Evolutionary conservation across 2,329 filamentous ascomycete species (phyloP).

Genomic region (Monosporascus sp.): DNA sequence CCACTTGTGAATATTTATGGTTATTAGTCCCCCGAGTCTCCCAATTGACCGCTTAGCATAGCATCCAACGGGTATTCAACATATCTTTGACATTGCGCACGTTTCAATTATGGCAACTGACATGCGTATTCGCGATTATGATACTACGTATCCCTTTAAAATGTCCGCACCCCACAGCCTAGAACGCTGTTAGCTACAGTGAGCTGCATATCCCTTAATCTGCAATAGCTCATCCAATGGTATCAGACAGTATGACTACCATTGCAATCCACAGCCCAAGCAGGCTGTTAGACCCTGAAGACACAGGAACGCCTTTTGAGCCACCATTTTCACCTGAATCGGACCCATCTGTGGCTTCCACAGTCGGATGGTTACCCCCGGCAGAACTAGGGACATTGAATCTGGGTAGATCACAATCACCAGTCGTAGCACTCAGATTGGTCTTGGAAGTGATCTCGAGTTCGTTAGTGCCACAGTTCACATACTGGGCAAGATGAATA

Average conservation of each 20-base stretch:
- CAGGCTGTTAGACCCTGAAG: background rate
- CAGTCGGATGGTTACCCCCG: background rate
- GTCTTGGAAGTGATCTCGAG: conserved; percentile 30
- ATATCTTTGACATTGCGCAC: no score
- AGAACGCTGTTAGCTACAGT: no score
- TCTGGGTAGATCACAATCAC: conserved; percentile 19
- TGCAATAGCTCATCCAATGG: background rate
- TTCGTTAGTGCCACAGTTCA: conserved; percentile 45
- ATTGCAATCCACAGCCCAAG: background rate
- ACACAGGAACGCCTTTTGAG: background rate
- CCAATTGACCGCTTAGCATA: no score
- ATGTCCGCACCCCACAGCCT: no score
- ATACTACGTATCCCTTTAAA: no score
- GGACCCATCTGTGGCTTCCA: background rate
- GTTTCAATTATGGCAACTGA: no score
- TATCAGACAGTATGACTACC: background rate
- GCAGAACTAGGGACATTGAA: conserved; percentile 1
- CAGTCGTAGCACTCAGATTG: conserved; percentile 20
- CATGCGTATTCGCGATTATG: no score
- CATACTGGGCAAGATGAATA: conserved; percentile 46
- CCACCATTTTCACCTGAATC: background rate
- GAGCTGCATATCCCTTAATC: background rate
- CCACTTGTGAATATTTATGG: no score
- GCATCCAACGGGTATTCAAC: no score
- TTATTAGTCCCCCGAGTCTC: no score